Evolutionary conservation across 768 basidiomycete species (phyloP).

Genomic region (Tylopilus intermedius): DNA sequence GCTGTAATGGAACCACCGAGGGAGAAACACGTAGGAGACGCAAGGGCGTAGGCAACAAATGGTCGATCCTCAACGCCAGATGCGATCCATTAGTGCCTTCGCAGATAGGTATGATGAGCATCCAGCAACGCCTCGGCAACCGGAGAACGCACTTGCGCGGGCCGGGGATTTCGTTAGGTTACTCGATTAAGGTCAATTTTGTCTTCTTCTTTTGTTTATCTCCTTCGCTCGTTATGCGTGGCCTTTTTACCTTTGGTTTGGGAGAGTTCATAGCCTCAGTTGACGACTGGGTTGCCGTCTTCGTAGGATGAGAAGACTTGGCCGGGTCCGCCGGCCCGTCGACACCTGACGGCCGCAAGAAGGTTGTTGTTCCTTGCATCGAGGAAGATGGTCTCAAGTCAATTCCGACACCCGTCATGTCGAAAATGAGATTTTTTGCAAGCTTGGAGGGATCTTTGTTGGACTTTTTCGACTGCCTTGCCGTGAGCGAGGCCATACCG

Average conservation of each 20-base stretch:
- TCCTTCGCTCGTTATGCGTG: conserved; percentile 18
- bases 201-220: conserved; percentile 24
- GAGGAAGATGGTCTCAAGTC: conserved; percentile 39
- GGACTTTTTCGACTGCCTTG: conserved; percentile 16
- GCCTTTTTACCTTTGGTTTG: conserved; percentile 19
- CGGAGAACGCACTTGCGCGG: conserved; percentile 15
- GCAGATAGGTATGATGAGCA: conserved; percentile 17
- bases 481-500: conserved; percentile 3
- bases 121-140: conserved; percentile 13
- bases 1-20: conserved; percentile 22
- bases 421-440: conserved; percentile 43
- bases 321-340: conserved; percentile 15
- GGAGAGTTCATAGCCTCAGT: conserved; percentile 4
- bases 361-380: conserved; percentile 5
- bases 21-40: conserved; percentile 9
- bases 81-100: conserved; percentile 10
- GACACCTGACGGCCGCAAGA: conserved; percentile 22
- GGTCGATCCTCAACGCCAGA: conserved; percentile 21
- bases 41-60: conserved; percentile 3
- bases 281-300: conserved; percentile 5
- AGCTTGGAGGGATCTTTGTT: conserved; percentile 30
- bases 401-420: conserved; percentile 43
- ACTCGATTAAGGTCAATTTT: conserved; percentile 23
- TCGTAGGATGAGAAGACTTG: conserved; percentile 7
- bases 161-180: conserved; percentile 11